Evolutionary conservation across 495 filamentous ascomycete species (phyloP).

Genomic region (Annulohypoxylon moriforme): DNA sequence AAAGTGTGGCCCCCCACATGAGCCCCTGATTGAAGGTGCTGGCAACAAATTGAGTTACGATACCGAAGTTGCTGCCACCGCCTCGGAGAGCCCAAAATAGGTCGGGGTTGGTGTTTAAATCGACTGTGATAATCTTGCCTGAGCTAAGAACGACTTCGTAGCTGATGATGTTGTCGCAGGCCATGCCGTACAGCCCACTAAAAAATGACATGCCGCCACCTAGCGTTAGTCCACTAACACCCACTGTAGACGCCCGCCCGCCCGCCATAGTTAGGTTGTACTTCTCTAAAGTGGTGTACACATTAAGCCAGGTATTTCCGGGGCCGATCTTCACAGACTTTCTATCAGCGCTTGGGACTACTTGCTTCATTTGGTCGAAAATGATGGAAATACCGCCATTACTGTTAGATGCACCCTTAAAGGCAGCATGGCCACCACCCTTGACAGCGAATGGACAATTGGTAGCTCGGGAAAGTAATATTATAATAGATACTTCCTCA

Average conservation of each 20-base stretch:
- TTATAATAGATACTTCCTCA: conserved; percentile 46
- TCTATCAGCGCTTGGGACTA: conserved; percentile 40
- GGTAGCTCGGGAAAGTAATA: conserved; percentile 47
- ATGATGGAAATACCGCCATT: conserved; percentile 61
- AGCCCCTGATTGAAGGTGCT: conserved; percentile 25
- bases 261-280: conserved; percentile 59
- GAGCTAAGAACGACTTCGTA: conserved; percentile 59
- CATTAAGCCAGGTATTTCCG: conserved; percentile 58
- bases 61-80: conserved; percentile 59
- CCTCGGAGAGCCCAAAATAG: conserved; percentile 63
- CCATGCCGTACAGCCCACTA: conserved; percentile 58
- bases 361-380: conserved; percentile 55
- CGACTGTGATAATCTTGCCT: conserved; percentile 56
- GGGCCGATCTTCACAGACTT: conserved; percentile 51
- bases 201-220: conserved; percentile 64
- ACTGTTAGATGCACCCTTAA: conserved; percentile 51
- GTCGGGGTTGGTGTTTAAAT: conserved; percentile 53
- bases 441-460: conserved; percentile 53
- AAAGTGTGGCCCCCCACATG: conserved; percentile 33
- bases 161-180: conserved; percentile 59
- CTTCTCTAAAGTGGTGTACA: conserved; percentile 57
- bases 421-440: conserved; percentile 54
- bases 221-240: conserved; percentile 65
- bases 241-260: conserved; percentile 64
- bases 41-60: conserved; percentile 52